These are phyloP conservation scores for Aspergillus cejpii DNA, from an alignment of 2,329 filamentous ascomycete genomes.

Conservation along the genomic window DNA sequence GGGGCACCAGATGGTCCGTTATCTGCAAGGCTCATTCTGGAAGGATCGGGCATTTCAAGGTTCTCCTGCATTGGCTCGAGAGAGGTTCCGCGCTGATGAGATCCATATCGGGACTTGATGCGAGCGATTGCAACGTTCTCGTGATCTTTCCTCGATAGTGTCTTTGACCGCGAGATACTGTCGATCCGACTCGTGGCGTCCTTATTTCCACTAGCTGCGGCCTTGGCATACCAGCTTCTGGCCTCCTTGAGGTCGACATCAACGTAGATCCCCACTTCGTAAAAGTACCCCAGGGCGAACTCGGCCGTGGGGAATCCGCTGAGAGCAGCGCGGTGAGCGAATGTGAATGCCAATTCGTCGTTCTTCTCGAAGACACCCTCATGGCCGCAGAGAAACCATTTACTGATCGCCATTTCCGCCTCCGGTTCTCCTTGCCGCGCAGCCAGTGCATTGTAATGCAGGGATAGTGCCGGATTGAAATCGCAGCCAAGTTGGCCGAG, in stretches of 20 bases:
- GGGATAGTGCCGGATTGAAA: conserved; percentile 83
- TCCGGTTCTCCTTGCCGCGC: conserved; percentile 88
- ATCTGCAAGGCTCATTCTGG: conserved; percentile 36
- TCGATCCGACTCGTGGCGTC: conserved; percentile 79
- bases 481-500: conserved; percentile 89
- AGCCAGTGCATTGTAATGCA: conserved; percentile 93
- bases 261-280: conserved; percentile 91
- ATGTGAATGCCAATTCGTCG: conserved; percentile 84
- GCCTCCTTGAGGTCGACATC: conserved; percentile 77
- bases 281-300: conserved; percentile 95
- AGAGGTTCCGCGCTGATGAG: conserved; percentile 43
- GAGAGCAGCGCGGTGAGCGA: conserved; percentile 77
- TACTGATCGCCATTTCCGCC: conserved; percentile 91
- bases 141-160: conserved; percentile 82
- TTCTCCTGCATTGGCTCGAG: conserved; percentile 40
- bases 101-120: conserved; percentile 76
- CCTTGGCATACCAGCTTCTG: conserved; percentile 81
- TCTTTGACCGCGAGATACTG: conserved; percentile 73
- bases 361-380: conserved; percentile 92
- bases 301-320: conserved; percentile 81
- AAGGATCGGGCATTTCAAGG: conserved; percentile 46
- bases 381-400: conserved; percentile 96
- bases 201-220: conserved; percentile 82
- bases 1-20: conserved; percentile 36
- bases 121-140: conserved; percentile 82